phyloP scores from a whole-genome alignment of 2,329 filamentous ascomycete genomes.

The Penicillium capsulatum region DNA sequence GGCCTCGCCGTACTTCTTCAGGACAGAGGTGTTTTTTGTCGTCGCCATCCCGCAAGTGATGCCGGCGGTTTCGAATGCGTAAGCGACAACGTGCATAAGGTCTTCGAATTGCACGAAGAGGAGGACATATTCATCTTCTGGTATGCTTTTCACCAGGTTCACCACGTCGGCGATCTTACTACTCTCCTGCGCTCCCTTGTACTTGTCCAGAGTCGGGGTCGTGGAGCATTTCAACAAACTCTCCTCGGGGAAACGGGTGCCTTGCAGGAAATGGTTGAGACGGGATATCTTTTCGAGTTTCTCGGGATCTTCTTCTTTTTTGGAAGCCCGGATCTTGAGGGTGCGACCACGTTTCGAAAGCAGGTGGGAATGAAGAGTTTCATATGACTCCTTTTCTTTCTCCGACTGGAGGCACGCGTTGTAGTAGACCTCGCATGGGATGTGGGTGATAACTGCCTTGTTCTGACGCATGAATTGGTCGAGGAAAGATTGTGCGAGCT shows the following conservation, averaged over 20 bases:
- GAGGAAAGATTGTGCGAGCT: slow-evolving; percentile 54
- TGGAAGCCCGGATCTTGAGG: not conserved
- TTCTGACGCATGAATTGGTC: slow-evolving; percentile 51
- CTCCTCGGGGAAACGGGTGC: slow-evolving; percentile 36
- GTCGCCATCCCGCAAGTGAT: slow-evolving; percentile 39
- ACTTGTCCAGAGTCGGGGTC: not conserved
- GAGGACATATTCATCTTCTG: slow-evolving; percentile 48
- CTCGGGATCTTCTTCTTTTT: not conserved
- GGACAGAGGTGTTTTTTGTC: slow-evolving; percentile 20
- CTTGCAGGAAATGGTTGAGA: not conserved
- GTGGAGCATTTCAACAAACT: slow-evolving; percentile 34
- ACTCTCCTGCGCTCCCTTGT: slow-evolving; percentile 33
- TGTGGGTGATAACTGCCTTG: slow-evolving; percentile 42
- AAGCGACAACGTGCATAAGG: slow-evolving; percentile 39
- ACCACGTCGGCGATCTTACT: slow-evolving; percentile 49
- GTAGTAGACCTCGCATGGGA: slow-evolving; percentile 45
- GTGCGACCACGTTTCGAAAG: not conserved
- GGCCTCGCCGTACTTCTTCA: slow-evolving; percentile 30
- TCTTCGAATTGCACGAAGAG: slow-evolving; percentile 54
- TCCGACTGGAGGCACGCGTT: slow-evolving; percentile 43
- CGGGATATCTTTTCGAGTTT: not conserved
- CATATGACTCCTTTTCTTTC: slow-evolving; percentile 37
- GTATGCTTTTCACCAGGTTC: slow-evolving; percentile 42
- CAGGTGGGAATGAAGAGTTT: not conserved
- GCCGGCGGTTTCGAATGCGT: slow-evolving; percentile 24